phyloP scores from a whole-genome alignment of 78 protist genomes.

The Mastigamoeba balamuthi region DNA sequence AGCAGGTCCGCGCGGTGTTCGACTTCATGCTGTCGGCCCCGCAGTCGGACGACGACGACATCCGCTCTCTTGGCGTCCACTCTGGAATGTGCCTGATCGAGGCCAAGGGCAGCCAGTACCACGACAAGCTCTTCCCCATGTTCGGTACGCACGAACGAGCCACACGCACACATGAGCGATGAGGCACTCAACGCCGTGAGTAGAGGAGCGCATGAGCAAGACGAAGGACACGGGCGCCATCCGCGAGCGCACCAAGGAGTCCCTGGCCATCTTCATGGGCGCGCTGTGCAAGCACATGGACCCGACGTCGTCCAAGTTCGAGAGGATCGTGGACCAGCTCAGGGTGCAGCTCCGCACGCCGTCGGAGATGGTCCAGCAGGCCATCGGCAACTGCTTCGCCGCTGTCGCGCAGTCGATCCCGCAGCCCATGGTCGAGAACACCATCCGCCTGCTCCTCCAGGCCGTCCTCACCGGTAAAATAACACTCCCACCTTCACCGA shows the following conservation, averaged over 20 bases:
- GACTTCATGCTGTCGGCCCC: neutral
- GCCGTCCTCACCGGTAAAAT: neutral
- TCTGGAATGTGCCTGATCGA: neutral
- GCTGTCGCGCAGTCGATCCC: constrained; percentile 7
- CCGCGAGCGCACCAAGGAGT: constrained; percentile 35
- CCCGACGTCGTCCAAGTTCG: constrained; percentile 16
- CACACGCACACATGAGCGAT: constrained; percentile 7
- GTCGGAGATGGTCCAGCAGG: constrained; percentile 36
- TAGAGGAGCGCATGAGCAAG: constrained; percentile 22
- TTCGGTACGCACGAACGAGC: constrained; percentile 9
- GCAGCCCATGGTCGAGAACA: constrained; percentile 23
- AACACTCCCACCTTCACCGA: neutral
- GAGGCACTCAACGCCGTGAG: constrained; percentile 4
- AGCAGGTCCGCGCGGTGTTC: neutral
- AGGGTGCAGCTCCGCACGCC: constrained; percentile 19
- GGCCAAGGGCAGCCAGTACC: neutral
- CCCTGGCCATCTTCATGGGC: constrained; percentile 33
- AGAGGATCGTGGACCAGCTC: constrained; percentile 23
- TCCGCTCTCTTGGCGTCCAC: neutral
- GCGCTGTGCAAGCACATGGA: constrained; percentile 51
- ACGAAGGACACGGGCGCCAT: constrained; percentile 19
- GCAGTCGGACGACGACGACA: neutral
- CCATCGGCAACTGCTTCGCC: constrained; percentile 29
- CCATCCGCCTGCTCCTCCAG: constrained; percentile 17
- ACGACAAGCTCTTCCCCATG: constrained; percentile 6